These are phyloP conservation scores for Suillus luteus DNA, from an alignment of 768 basidiomycete species.

Conservation along the genomic window DNA sequence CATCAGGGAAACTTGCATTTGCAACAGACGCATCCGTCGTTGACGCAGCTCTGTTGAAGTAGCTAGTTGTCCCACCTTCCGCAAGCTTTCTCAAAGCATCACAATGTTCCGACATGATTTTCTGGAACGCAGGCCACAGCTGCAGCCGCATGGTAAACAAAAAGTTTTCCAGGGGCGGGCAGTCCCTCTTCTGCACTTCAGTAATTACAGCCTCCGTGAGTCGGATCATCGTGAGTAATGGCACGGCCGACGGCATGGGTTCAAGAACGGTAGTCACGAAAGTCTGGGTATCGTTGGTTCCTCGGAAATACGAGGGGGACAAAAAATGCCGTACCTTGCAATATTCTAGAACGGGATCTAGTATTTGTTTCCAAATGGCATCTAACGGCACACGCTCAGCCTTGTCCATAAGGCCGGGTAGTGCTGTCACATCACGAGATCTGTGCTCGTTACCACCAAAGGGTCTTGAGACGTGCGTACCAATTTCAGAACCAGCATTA, in stretches of 20 bases:
- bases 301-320: slow-evolving; percentile 3
- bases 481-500: slow-evolving; percentile 53
- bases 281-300: slow-evolving; percentile 40
- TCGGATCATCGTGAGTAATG: slow-evolving; percentile 89
- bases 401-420: slow-evolving; percentile 45
- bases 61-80: slow-evolving; percentile 64
- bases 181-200: slow-evolving; percentile 76
- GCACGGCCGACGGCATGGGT: slow-evolving; percentile 69
- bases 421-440: slow-evolving; percentile 20
- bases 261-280: slow-evolving; percentile 73
- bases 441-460: slow-evolving; percentile 25
- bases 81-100: slow-evolving; percentile 83
- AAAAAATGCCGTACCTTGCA: slow-evolving; percentile 55
- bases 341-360: slow-evolving; percentile 90
- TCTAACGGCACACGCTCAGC: slow-evolving; percentile 62
- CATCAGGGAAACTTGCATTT: slow-evolving; percentile 44
- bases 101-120: slow-evolving; percentile 79
- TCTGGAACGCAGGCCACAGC: slow-evolving; percentile 95
- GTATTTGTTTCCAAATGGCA: slow-evolving; percentile 85
- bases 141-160: slow-evolving; percentile 78
- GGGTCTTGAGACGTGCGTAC: slow-evolving; percentile 32
- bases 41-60: slow-evolving; percentile 58
- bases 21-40: slow-evolving; percentile 73
- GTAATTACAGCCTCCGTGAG: slow-evolving; percentile 79
- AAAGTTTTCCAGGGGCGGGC: slow-evolving; percentile 79